Conservation (phyloP, 2,329 filamentous ascomycete genomes). For the Hypoxylon rubiginosum region DNA sequence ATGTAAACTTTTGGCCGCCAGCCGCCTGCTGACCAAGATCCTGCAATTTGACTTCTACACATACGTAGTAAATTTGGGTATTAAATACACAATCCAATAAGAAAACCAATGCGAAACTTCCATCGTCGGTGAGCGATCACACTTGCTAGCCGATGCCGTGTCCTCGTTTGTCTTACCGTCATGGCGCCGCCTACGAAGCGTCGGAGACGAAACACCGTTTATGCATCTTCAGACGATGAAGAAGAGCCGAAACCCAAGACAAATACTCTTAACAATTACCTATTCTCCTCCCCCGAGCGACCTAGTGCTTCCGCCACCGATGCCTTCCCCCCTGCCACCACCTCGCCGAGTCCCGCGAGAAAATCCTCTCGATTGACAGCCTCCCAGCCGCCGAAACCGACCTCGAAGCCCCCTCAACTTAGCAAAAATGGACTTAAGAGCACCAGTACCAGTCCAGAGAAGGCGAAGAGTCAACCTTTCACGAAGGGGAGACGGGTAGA, state of each 20-base stretch:
- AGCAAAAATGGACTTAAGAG: conserved; percentile 52
- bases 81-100: neutral
- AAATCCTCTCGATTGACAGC: conserved; percentile 40
- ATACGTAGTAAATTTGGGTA: neutral
- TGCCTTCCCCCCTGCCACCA: conserved; percentile 23
- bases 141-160: conserved; percentile 45
- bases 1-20: conserved; percentile 7
- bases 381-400: conserved; percentile 42
- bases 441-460: conserved; percentile 63
- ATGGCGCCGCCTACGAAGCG: conserved; percentile 73
- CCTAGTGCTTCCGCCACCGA: conserved; percentile 47
- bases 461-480: conserved; percentile 50
- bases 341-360: conserved; percentile 48
- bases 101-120: neutral
- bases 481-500: conserved; percentile 59
- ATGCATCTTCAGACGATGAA: conserved; percentile 65
- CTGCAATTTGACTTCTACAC: neutral
- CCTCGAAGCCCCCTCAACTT: conserved; percentile 47
- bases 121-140: conserved; percentile 19
- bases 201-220: conserved; percentile 68
- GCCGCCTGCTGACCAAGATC: conserved; percentile 1
- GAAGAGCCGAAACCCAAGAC: conserved; percentile 56
- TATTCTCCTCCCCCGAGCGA: conserved; percentile 66
- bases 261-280: conserved; percentile 66
- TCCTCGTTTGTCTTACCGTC: conserved; percentile 41